Evolutionary conservation across 495 filamentous ascomycete species (phyloP).

Genomic region (Friedmanniomyces simplex): DNA sequence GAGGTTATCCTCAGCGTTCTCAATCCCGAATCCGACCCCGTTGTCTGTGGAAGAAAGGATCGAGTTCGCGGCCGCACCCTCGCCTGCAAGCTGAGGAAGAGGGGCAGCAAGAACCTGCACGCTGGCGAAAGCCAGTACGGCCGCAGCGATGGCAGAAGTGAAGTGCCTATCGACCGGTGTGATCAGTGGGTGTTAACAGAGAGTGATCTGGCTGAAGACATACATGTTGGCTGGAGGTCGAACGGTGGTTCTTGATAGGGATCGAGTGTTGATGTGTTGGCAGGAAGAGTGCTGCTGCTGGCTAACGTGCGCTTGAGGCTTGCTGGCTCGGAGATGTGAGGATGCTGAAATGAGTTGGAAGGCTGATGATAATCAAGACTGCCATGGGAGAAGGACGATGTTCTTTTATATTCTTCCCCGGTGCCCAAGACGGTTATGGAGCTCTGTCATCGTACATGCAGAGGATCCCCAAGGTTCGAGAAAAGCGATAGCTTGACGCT

Average conservation of each 20-base stretch:
- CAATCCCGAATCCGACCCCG: conserved; percentile 5
- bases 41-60: conserved; percentile 8
- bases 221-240: not conserved
- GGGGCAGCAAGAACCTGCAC: not conserved
- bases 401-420: not conserved
- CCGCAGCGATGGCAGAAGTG: not conserved
- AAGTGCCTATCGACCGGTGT: not conserved
- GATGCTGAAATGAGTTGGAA: not conserved
- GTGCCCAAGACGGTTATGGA: not conserved
- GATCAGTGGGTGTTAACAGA: not conserved
- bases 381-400: not conserved
- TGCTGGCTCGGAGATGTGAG: not conserved
- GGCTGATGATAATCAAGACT: not conserved
- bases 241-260: not conserved
- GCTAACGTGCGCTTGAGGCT: no score
- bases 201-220: not conserved
- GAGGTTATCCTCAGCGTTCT: conserved; percentile 12
- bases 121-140: not conserved
- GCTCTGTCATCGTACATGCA: not conserved
- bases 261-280: not conserved
- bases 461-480: not conserved
- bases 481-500: not conserved
- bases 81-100: conserved; percentile 1
- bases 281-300: not conserved
- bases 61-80: conserved; percentile 5